Evolutionary conservation across 139 green algal species (phyloP), one percentile per base, ranked within the genome.

Genomic region (Volvox africanus): DNA sequence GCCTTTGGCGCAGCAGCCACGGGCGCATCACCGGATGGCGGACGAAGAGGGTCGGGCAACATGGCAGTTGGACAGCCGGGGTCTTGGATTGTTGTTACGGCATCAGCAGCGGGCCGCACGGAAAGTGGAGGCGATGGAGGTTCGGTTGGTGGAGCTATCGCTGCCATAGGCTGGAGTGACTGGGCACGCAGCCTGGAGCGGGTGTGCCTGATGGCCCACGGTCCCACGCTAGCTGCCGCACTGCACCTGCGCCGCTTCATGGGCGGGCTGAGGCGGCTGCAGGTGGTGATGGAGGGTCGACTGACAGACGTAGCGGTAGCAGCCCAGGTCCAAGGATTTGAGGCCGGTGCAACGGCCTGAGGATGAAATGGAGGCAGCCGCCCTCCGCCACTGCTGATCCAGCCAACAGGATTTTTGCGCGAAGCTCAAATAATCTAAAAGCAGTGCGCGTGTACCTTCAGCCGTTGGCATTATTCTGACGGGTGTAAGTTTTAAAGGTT

Each of bases 161-260:
- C 65, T 28, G 65, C 6, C 22, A 11, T 80, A 37, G 67, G 22
- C 35, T 80, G 83, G 67, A 88, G 68, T 30, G 85, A 71, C 11
- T 89, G 85, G 85, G 28, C 3, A 1, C 22, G 35, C 36, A 80
- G 36, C 26, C 36, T 89, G 69, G 44, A 89, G 85, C 69, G 36
- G 17, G 37, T 89, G 69, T 82, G 69, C 26, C 37, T 89, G 69
- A 36, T 32, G 69, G 44, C 69, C 28, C 32, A 61, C 1, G 85
- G 85, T 0, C n/a, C 69, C 69, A 61, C 37, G 14, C 9, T 89
- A 11, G 36, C 16, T 32, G 69, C 12, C 1, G 37, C 44, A 21
- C 85, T 89, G 69, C 85, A 89, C 68, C 85, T 89, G 85, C 28
- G 85, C 0, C 85, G 85, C 36, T 89, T 82, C 36, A 82, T 82